Conservation (phyloP, 2,329 filamentous ascomycete species). For the Alternaria tenuissima region DNA sequence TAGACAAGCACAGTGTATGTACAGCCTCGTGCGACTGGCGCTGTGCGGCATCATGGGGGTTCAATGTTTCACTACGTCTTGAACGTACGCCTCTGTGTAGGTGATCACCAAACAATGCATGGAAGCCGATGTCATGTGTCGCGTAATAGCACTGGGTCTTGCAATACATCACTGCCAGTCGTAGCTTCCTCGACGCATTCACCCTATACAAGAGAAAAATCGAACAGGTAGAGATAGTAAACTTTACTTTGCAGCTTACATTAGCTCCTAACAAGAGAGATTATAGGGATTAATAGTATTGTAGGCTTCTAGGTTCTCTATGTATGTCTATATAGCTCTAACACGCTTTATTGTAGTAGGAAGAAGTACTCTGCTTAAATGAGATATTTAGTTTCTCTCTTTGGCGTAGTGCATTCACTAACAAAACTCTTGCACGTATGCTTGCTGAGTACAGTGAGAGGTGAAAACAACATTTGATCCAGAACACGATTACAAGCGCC, state of each 20-base stretch:
- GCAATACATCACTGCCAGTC: no score
- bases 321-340: no score
- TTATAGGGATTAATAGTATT: no score
- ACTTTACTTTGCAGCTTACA: no score
- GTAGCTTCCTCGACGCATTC: background rate
- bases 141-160: background rate
- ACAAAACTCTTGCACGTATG: background rate
- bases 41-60: conserved; percentile 1
- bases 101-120: background rate
- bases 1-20: conserved; percentile 6
- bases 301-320: no score
- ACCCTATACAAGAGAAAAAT: no score
- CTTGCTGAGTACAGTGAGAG: background rate
- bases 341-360: no score
- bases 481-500: background rate
- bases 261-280: no score
- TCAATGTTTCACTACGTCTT: conserved; percentile 10
- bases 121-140: background rate
- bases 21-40: conserved; percentile 7
- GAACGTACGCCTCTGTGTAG: background rate
- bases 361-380: no score
- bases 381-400: no score
- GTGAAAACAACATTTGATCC: background rate
- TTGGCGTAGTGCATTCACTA: no score
- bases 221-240: no score